These are phyloP conservation scores for Gyrodon lividus DNA, from an alignment of 768 basidiomycete genomes.

Conservation along the genomic window DNA sequence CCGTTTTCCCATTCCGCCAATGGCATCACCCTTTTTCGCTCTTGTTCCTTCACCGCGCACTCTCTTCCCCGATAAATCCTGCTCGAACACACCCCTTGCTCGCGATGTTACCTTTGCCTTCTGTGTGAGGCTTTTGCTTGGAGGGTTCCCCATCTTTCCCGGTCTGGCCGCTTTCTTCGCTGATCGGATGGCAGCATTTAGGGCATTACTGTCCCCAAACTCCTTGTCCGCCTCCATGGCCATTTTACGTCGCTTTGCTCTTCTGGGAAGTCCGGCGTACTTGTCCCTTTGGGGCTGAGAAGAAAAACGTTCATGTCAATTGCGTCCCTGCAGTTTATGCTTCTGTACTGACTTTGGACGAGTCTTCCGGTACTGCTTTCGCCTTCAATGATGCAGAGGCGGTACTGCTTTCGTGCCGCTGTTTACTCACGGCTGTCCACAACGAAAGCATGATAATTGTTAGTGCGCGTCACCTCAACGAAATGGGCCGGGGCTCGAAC, in stretches of 20 bases:
- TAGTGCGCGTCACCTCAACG: slow-evolving; percentile 1
- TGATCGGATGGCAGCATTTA: slow-evolving; percentile 77
- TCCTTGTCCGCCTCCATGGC: slow-evolving; percentile 79
- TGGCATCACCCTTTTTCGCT: slow-evolving; percentile 59
- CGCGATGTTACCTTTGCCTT: slow-evolving; percentile 31
- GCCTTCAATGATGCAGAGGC: slow-evolving; percentile 39
- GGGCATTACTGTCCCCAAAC: slow-evolving; percentile 47
- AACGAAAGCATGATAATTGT: background rate
- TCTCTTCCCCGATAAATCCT: slow-evolving; percentile 52
- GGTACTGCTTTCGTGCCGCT: slow-evolving; percentile 64
- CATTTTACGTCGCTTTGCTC: slow-evolving; percentile 84
- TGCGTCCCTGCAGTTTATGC: background rate
- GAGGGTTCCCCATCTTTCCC: slow-evolving; percentile 67
- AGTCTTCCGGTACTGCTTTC: slow-evolving; percentile 30
- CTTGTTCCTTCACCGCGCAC: slow-evolving; percentile 55
- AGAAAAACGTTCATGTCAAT: slow-evolving; percentile 7
- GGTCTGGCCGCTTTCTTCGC: slow-evolving; percentile 81
- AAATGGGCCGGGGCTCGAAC: slow-evolving; percentile 41
- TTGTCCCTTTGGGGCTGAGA: slow-evolving; percentile 73
- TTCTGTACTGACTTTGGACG: slow-evolving; percentile 39
- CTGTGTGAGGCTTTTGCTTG: slow-evolving; percentile 34
- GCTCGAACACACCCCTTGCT: slow-evolving; percentile 50
- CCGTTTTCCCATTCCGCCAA: slow-evolving; percentile 54
- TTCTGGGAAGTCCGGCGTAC: slow-evolving; percentile 81
- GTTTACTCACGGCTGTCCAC: slow-evolving; percentile 67